phyloP scores from a whole-genome alignment of 352 stramenopile species.

The Pythium guiyangense region DNA sequence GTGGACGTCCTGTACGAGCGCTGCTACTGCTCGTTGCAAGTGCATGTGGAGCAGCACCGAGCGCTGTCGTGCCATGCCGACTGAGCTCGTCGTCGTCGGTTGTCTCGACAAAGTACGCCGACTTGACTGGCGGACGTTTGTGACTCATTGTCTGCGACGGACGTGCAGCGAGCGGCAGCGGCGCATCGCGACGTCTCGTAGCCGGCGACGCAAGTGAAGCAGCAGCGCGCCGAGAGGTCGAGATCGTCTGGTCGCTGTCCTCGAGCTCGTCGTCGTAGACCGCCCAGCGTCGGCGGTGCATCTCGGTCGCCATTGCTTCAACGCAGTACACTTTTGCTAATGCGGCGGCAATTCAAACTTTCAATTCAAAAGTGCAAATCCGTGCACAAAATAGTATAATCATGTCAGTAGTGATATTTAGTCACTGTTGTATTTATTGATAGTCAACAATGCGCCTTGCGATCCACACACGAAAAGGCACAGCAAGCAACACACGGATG shows the following conservation, averaged over 20 bases:
- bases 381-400: neutral
- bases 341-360: neutral
- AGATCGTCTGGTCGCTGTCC: conserved; percentile 71
- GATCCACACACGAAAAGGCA: neutral
- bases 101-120: conserved; percentile 69
- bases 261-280: conserved; percentile 53
- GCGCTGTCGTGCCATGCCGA: neutral
- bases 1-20: neutral
- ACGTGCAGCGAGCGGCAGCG: neutral
- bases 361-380: neutral
- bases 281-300: conserved; percentile 24
- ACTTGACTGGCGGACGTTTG: conserved; percentile 17
- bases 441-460: neutral
- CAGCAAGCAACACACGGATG: too few relatives aligned
- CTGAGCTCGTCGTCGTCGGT: conserved; percentile 55
- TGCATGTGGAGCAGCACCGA: neutral
- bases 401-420: neutral
- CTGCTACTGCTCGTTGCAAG: neutral
- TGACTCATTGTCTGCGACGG: neutral
- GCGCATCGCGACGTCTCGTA: neutral
- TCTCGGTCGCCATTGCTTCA: neutral
- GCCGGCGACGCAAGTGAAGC: neutral
- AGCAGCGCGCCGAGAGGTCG: conserved; percentile 9
- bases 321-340: neutral
- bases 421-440: neutral